These are phyloP conservation scores for Grosmannia penicillata DNA, from an alignment of 2,329 filamentous ascomycete species.

Conservation along the genomic window DNA sequence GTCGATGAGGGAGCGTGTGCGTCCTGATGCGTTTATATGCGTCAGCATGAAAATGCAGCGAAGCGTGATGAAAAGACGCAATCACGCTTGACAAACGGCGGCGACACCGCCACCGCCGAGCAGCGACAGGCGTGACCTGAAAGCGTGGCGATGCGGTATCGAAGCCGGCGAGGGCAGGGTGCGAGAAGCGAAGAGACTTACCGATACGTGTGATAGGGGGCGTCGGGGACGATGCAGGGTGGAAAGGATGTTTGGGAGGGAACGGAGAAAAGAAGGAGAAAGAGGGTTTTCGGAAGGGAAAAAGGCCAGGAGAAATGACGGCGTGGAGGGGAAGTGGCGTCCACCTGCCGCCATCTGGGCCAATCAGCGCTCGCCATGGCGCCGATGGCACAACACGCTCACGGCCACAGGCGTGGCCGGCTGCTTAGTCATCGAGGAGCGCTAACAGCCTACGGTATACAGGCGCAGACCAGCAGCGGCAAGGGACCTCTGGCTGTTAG, in stretches of 20 bases:
- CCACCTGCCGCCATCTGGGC: not conserved
- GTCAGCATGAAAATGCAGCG: slow-evolving; percentile 4
- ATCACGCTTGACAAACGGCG: no score
- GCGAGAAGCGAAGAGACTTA: not conserved
- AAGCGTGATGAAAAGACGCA: slow-evolving; percentile 1
- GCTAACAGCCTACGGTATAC: not conserved
- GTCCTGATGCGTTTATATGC: not conserved
- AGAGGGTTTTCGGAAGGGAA: slow-evolving; percentile 1
- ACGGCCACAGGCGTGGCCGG: not conserved
- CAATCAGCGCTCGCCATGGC: not conserved
- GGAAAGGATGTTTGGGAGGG: not conserved
- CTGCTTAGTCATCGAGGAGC: not conserved
- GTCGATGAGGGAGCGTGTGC: no score
- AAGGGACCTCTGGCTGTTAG: not conserved
- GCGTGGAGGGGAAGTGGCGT: not conserved
- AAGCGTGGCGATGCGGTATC: no score
- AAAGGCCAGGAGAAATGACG: slow-evolving; percentile 1
- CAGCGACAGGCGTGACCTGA: no score
- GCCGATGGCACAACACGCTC: not conserved
- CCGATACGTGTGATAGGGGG: slow-evolving; percentile 1
- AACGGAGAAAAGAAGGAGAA: not conserved
- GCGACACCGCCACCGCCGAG: no score
- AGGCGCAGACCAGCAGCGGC: no score
- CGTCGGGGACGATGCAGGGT: not conserved
- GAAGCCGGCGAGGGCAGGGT: not conserved